These are phyloP conservation scores for barrel medic (Medicago truncatula) DNA, from an alignment of 306 rosid genomes.

Conservation along the genomic window MtrunA17r5.0-ANR NC_053044.1:55110501-55111000, in stretches of 20 bases:
- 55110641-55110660: conserved; percentile 30
- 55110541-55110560: neutral
- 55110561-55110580: conserved; percentile 21
- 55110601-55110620: neutral
- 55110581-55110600: conserved; percentile 1
- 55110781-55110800: conserved; percentile 87
- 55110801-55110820: conserved; percentile 99
- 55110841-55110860: conserved; percentile 87
- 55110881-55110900: conserved; percentile 54
- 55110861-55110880: conserved; percentile 57
- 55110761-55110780: conserved; percentile 90
- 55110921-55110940: conserved; percentile 33
- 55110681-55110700: conserved; percentile 23
- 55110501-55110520: neutral
- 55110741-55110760: conserved; percentile 80
- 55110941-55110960: conserved; percentile 26
- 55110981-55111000: conserved; percentile 40
- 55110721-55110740: conserved; percentile 95
- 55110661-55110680: conserved; percentile 38
- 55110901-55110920: conserved; percentile 35
- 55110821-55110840: conserved; percentile 97
- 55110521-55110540: neutral
- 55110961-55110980: conserved; percentile 31
- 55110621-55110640: conserved; percentile 22
- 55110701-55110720: conserved; percentile 40